Conservation (phyloP, 768 basidiomycete genomes). For the Kwoniella dendrophila region DNA sequence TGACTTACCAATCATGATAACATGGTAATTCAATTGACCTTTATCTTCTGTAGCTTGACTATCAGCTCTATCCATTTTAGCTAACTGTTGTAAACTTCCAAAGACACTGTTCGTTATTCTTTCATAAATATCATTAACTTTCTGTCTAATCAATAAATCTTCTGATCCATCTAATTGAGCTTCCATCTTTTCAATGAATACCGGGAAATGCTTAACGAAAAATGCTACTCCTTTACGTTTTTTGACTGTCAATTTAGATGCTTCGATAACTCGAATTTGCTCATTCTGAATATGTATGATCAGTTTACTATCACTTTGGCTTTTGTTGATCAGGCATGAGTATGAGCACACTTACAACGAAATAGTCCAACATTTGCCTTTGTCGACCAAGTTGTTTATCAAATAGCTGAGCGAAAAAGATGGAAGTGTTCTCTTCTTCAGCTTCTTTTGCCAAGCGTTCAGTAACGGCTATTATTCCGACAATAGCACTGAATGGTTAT, state of each 20-base stretch:
- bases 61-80: slow-evolving; percentile 83
- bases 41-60: slow-evolving; percentile 72
- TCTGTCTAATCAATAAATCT: slow-evolving; percentile 70
- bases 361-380: slow-evolving; percentile 74
- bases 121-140: slow-evolving; percentile 82
- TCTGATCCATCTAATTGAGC: slow-evolving; percentile 71
- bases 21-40: slow-evolving; percentile 93
- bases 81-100: slow-evolving; percentile 90
- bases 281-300: slow-evolving; percentile 63
- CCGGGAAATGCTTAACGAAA: slow-evolving; percentile 90
- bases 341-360: slow-evolving; percentile 49
- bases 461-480: slow-evolving; percentile 76
- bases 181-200: slow-evolving; percentile 81
- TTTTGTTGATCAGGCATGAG: neutral
- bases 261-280: slow-evolving; percentile 83
- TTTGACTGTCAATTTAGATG: slow-evolving; percentile 86
- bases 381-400: slow-evolving; percentile 81
- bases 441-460: slow-evolving; percentile 77
- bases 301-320: neutral
- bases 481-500: slow-evolving; percentile 67
- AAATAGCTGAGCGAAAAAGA: slow-evolving; percentile 69
- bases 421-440: slow-evolving; percentile 72
- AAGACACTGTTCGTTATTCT: slow-evolving; percentile 88
- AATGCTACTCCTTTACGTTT: slow-evolving; percentile 89
- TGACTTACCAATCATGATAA: slow-evolving; percentile 83